Evolutionary conservation across 345 rosid species (phyloP).

Genomic region (Lumnitzera littorea): DNA sequence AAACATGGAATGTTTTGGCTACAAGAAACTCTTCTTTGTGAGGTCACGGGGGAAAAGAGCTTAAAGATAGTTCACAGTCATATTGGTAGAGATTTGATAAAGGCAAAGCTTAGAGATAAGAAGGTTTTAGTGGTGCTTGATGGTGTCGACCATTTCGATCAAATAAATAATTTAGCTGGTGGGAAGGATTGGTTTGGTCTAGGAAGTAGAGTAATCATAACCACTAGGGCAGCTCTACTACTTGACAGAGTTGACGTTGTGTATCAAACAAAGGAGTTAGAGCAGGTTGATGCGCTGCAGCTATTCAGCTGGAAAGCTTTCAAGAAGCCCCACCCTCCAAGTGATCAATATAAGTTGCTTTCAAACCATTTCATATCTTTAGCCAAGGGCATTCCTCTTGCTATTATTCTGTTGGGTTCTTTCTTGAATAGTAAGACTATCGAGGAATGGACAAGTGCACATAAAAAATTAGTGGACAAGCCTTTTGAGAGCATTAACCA

Average conservation of each 20-base stretch:
- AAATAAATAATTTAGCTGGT: slow-evolving; percentile 5
- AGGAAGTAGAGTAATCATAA: slow-evolving; percentile 17
- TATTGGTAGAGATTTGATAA: not conserved
- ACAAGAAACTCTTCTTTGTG: slow-evolving; percentile 12
- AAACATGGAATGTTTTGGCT: not conserved
- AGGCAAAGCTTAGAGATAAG: slow-evolving; percentile 1
- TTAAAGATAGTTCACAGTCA: not conserved
- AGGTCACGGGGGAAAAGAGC: not conserved
- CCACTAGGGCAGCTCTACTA: slow-evolving; percentile 8
- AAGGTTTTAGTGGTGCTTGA: slow-evolving; percentile 17
- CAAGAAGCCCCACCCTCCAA: not conserved
- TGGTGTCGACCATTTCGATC: slow-evolving; percentile 11
- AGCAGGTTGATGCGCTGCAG: slow-evolving; percentile 4
- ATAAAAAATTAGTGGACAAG: too few species aligned
- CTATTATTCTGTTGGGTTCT: slow-evolving; percentile 9
- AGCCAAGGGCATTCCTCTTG: slow-evolving; percentile 16
- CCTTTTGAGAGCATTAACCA: too few species aligned
- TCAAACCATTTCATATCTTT: not conserved
- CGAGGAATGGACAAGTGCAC: slow-evolving; percentile 4
- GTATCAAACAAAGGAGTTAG: slow-evolving; percentile 7
- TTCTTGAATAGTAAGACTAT: slow-evolving; percentile 3
- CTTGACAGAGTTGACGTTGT: not conserved
- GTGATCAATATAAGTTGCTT: not conserved
- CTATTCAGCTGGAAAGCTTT: slow-evolving; percentile 15
- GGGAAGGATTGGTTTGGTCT: slow-evolving; percentile 12